A percentile compares a stretch with the other conserved stretches of the same genome.
These are phyloP conservation scores for Grosmannia clavigera DNA, from an alignment of 2,329 filamentous ascomycete species.

Conservation along the genomic window DNA sequence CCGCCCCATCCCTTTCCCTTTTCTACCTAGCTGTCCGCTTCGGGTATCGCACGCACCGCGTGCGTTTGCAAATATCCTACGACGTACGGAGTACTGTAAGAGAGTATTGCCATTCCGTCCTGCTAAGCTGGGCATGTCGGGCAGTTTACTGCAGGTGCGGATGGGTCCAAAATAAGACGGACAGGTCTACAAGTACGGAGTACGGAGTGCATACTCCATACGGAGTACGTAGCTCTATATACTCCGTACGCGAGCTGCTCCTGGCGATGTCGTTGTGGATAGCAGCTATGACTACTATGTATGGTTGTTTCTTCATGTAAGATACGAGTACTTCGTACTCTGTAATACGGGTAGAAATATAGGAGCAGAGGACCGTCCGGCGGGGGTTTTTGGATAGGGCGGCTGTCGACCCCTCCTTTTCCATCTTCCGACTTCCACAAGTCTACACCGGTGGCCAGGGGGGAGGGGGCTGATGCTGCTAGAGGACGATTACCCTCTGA, in stretches of 20 bases:
- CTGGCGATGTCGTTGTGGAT: no score
- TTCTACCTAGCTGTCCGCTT: background rate
- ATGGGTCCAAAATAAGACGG: background rate
- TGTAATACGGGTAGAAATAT: background rate
- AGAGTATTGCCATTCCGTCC: background rate
- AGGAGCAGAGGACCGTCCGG: background rate
- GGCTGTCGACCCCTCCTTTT: background rate
- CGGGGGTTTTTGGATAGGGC: background rate
- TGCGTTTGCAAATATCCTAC: background rate
- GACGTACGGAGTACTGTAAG: background rate
- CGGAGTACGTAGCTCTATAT: no score
- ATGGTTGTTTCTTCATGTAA: background rate
- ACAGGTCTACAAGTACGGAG: background rate
- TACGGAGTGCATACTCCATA: no score
- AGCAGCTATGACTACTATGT: no score
- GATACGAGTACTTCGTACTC: background rate
- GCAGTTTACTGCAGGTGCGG: background rate
- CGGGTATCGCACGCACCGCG: background rate
- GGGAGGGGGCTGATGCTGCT: background rate
- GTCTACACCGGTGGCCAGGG: background rate
- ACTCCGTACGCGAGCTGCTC: no score
- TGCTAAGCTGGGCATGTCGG: background rate
- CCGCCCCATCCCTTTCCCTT: background rate
- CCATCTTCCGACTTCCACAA: background rate
- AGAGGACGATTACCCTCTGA: background rate